Evolutionary conservation across 768 basidiomycete species (phyloP).

Genomic region (Lactarius vividus): DNA sequence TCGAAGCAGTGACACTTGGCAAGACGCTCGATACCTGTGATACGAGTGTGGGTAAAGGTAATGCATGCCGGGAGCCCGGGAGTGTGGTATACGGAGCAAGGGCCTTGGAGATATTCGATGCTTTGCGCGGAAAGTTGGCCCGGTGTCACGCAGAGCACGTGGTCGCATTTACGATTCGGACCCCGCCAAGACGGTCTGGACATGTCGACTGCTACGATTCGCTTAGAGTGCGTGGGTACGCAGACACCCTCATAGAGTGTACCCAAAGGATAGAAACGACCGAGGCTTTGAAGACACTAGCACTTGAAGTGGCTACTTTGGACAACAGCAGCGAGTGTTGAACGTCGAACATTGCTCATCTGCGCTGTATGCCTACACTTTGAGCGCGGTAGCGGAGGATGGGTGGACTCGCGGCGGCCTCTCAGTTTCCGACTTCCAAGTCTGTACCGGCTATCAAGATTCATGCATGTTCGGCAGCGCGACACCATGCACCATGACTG

Average conservation of each 20-base stretch:
- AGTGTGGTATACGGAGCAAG: no score
- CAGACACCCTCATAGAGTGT: not conserved
- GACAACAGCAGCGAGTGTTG: not conserved
- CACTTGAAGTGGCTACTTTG: not conserved
- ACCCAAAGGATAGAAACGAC: not conserved
- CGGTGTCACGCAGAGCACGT: no score
- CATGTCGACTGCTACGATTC: not conserved
- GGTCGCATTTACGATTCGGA: no score
- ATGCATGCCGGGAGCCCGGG: no score
- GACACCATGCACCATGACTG: not conserved
- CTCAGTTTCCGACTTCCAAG: not conserved
- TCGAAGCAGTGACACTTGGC: no score
- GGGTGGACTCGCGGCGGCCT: not conserved
- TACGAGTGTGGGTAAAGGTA: no score
- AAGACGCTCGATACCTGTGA: no score
- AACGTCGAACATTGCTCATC: not conserved
- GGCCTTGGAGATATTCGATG: no score
- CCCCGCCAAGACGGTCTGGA: not conserved
- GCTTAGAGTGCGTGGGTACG: not conserved
- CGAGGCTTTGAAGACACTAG: no score
- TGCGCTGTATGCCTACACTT: not conserved
- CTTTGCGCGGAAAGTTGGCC: no score
- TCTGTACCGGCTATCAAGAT: not conserved
- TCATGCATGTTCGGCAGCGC: not conserved
- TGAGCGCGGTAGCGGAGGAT: not conserved